Evolutionary conservation across 2,329 filamentous ascomycete genomes (phyloP).

Genomic region (Epichloe sp.): DNA sequence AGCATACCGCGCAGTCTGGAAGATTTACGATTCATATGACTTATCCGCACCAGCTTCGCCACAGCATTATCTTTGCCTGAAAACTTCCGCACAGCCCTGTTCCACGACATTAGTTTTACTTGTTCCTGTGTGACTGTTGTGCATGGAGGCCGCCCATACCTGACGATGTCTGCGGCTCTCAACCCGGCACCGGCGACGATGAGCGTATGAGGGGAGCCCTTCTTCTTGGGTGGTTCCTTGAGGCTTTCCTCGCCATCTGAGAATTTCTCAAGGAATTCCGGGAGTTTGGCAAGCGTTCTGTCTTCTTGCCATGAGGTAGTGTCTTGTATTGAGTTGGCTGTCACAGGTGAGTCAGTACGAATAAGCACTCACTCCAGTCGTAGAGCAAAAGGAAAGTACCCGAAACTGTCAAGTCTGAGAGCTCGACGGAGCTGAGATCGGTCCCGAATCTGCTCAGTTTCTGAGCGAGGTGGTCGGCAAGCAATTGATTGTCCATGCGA

Average conservation of each 20-base stretch:
- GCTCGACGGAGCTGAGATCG: constrained; percentile 70
- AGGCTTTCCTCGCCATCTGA: constrained; percentile 45
- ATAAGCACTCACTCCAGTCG: neutral
- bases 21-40: too few relatives aligned
- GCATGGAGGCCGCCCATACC: constrained; percentile 30
- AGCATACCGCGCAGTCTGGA: neutral
- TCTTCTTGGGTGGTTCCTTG: constrained; percentile 50
- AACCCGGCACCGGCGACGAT: constrained; percentile 77
- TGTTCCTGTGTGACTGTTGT: neutral
- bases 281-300: constrained; percentile 58
- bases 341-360: constrained; percentile 1
- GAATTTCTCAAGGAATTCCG: constrained; percentile 63
- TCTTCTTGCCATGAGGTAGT: constrained; percentile 59
- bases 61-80: constrained; percentile 66
- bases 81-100: constrained; percentile 60
- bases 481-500: constrained; percentile 67
- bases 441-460: constrained; percentile 65
- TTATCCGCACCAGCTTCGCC: constrained; percentile 55
- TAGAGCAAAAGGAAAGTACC: constrained; percentile 33
- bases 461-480: constrained; percentile 78
- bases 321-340: constrained; percentile 65
- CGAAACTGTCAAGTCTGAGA: constrained; percentile 69
- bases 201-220: constrained; percentile 71
- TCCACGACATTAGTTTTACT: constrained; percentile 7
- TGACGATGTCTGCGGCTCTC: constrained; percentile 71